phyloP scores from a whole-genome alignment of 176 grass and related monocot species.

The Melocanna baccifera region DNA sequence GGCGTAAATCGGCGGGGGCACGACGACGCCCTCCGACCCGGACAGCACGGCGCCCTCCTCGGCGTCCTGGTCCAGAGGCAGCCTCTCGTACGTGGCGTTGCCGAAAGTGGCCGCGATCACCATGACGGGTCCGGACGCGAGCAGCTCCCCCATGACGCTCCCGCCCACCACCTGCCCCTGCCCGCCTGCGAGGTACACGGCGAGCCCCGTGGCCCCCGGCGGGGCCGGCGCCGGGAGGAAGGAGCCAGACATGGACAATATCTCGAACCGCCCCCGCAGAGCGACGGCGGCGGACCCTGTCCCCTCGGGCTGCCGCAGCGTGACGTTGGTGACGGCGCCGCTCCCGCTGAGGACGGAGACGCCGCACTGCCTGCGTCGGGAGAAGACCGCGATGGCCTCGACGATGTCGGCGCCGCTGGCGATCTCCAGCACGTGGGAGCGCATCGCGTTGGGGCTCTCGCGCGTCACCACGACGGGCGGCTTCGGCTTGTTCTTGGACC shows the following conservation, averaged over 20 bases:
- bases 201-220: slow-evolving; percentile 61
- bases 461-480: slow-evolving; percentile 75
- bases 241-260: slow-evolving; percentile 73
- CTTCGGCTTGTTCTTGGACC: slow-evolving; percentile 94
- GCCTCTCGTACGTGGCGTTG: slow-evolving; percentile 82
- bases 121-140: slow-evolving; percentile 87
- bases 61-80: slow-evolving; percentile 66
- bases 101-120: slow-evolving; percentile 88
- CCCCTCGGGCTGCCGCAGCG: slow-evolving; percentile 64
- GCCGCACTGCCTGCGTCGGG: slow-evolving; percentile 69
- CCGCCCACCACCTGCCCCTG: slow-evolving; percentile 88
- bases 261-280: slow-evolving; percentile 72
- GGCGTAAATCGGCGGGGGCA: slow-evolving; percentile 47
- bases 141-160: slow-evolving; percentile 74
- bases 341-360: slow-evolving; percentile 83
- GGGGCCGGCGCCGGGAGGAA: slow-evolving; percentile 78
- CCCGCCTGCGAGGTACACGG: slow-evolving; percentile 75
- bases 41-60: slow-evolving; percentile 45
- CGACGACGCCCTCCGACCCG: slow-evolving; percentile 40
- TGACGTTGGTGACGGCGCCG: slow-evolving; percentile 73
- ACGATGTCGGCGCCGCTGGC: slow-evolving; percentile 86
- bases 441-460: slow-evolving; percentile 84
- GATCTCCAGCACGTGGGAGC: slow-evolving; percentile 92
- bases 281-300: slow-evolving; percentile 39
- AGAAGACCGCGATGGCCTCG: slow-evolving; percentile 70